Evolutionary conservation across 352 stramenopile genomes (phyloP).

Genomic region (Albugo candida): DNA sequence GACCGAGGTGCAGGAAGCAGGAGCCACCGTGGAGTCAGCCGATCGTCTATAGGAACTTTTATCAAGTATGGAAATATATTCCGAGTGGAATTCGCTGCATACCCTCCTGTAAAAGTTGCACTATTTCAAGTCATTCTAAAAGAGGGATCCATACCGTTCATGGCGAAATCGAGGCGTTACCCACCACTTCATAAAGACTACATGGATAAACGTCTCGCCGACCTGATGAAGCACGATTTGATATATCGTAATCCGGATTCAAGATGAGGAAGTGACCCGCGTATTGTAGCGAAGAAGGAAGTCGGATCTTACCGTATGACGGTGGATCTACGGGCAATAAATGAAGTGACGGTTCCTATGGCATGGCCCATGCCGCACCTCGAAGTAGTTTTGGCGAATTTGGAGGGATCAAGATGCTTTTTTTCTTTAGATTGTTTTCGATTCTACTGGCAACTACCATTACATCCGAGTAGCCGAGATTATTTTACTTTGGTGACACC

Average conservation of each 20-base stretch:
- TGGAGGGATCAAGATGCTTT: neutral
- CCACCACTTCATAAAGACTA: neutral
- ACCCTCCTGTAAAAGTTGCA: neutral
- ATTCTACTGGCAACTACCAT: conserved; percentile 3
- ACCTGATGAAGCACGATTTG: neutral
- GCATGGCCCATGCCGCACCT: conserved; percentile 9
- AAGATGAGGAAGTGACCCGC: neutral
- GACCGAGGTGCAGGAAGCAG: neutral
- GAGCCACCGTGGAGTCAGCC: neutral
- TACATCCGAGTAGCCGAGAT: neutral
- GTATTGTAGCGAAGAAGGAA: neutral
- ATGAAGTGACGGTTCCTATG: conserved; percentile 10
- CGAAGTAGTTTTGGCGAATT: conserved; percentile 2
- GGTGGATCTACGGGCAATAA: neutral
- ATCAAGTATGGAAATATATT: no score
- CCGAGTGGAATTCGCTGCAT: neutral
- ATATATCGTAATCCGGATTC: neutral
- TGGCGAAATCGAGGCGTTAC: neutral
- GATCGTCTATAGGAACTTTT: no score
- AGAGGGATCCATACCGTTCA: neutral
- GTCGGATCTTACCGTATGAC: neutral
- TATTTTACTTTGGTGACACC: conserved; percentile 8
- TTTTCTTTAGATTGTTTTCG: conserved; percentile 5
- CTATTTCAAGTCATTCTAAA: neutral
- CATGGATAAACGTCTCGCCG: neutral